Evolutionary conservation across 345 rosid genomes (phyloP), one percentile per base, ranked within the genome.

Genomic region (Eucalyptus sp.): DNA sequence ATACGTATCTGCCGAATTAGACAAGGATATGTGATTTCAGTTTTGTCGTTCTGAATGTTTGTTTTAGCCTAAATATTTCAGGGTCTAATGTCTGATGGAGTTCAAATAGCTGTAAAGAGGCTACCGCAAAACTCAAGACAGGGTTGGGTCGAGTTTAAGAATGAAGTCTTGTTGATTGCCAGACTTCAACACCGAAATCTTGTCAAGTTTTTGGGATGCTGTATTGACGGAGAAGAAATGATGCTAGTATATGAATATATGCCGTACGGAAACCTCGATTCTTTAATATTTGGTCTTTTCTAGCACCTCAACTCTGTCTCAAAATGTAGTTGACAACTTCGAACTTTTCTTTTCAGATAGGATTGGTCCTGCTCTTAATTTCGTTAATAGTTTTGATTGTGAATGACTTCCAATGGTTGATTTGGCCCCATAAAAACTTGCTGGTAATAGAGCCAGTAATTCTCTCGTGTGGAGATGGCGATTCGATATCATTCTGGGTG

Each of bases 121-220:
- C 89, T 89, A 4, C 62, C 91, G 5, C 48, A 50, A 50, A 71
- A 43, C 58, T 92, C 92, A 1, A 89, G 91, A 46, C 93, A 92
- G 41, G 93, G 92, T 7, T 15, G 86, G 5, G 37, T 56, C 5
- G 92, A 91, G 88, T 91, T 91, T 86, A 91, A 90, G 88, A 91
- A 90, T 56, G 93, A 92, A 81, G 88, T 90, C 22, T 49, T 68
- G 16, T 56, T 92, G 51, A 89, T 92, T 25, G 52, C 91, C 5
- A 90, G 89, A 76, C 91, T 92, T 71, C 91, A 89, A 49, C 92
- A 92, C 62, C 50, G 90, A 56, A 91, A 90, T 56, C 91, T 91
- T 31, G 93, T 90, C 17, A 60, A 84, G 46, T 76, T 90, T 20
- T 80, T 91, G 29, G 91, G 91, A 12, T 91, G 90, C 54, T 91